Evolutionary conservation across 805 yeast genomes (phyloP).

Genomic region (Yarrowia keelungensis): DNA sequence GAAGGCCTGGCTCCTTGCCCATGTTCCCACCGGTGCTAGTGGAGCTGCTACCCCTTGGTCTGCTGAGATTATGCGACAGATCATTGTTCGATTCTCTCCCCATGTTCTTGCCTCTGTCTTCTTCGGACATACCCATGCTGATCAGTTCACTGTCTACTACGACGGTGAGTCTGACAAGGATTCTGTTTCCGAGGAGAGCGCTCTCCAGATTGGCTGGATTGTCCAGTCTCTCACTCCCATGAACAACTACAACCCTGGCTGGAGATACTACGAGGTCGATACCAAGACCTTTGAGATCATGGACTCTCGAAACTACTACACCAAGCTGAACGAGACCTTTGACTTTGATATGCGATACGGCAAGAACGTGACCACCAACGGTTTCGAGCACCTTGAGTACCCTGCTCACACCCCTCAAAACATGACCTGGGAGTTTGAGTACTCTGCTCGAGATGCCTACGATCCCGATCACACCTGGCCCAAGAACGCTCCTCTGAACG

Average conservation of each 20-base stretch:
- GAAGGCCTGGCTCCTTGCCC: slow-evolving; percentile 76
- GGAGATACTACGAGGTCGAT: slow-evolving; percentile 77
- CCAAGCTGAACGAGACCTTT: slow-evolving; percentile 62
- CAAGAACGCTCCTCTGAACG: slow-evolving; percentile 62
- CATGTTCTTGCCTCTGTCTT: slow-evolving; percentile 70
- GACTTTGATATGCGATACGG: slow-evolving; percentile 17
- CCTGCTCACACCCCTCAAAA: slow-evolving; percentile 51
- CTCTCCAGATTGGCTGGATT: slow-evolving; percentile 65
- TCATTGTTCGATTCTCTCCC: slow-evolving; percentile 73
- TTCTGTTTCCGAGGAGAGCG: background rate
- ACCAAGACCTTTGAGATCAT: slow-evolving; percentile 63
- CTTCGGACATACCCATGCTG: slow-evolving; percentile 75
- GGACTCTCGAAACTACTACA: slow-evolving; percentile 65
- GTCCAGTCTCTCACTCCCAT: slow-evolving; percentile 71
- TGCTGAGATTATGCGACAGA: slow-evolving; percentile 60
- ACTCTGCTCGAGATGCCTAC: slow-evolving; percentile 50
- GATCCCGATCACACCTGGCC: slow-evolving; percentile 71
- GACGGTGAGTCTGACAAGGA: slow-evolving; percentile 48
- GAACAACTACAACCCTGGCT: slow-evolving; percentile 66
- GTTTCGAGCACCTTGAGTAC: slow-evolving; percentile 42
- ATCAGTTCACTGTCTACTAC: slow-evolving; percentile 68
- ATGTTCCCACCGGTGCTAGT: slow-evolving; percentile 67
- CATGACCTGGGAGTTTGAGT: slow-evolving; percentile 68
- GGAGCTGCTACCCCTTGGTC: slow-evolving; percentile 58
- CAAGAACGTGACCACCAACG: slow-evolving; percentile 4